Evolutionary conservation across 257 asterid species (phyloP), one percentile per base, ranked within the genome.

Genomic region (Nemophila menziesii): DNA sequence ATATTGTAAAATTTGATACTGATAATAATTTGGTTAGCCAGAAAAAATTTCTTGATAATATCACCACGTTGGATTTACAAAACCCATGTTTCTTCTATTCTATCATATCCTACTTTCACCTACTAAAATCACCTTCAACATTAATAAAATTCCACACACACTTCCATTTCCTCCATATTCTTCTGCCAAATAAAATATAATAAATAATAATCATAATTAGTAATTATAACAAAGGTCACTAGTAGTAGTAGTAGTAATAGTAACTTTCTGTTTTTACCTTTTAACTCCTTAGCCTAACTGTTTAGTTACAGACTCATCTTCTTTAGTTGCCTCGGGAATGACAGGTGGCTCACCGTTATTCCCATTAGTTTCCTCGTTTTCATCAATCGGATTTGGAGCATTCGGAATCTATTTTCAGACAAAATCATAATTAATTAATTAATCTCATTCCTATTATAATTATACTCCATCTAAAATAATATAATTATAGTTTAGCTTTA

Each of bases 331-430:
- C 34, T 63, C 67, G 46, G 54, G 60, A 52, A 56, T 49, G 49
- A 53, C 44, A 23, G 49, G 43, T 16, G 63, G 33, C 12, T 49
- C 58, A 64, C 54, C 60, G 54, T 50, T 54, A 45, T 55, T 51
- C 40, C 53, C 69, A 56, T 54, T 54, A 39, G 49, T 61, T 62
- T 56, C 73, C 22, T 39, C 48, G 49, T 61, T 67, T 26, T 23
- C 54, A 44, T 51, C 74, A 61, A 61, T 61, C 34, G 56, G 55
- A 43, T 54, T 58, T 24, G 63, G 56, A 46, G 64, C 51, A 43
- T 46, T 73, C 26, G 49, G 51, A 61, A 64, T 70, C 92, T 83
- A 71, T 27, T 52, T 49, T 43, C 36, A 22, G 57, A 54, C 29
- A 41, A 43, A 53, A 58, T 19, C n/a, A n/a, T n/a, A n/a, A 29